Evolutionary conservation across 176 grass and related monocot genomes (phyloP), one percentile per base, ranked within the genome.

Genomic region (Aegilops umbellulata): DNA sequence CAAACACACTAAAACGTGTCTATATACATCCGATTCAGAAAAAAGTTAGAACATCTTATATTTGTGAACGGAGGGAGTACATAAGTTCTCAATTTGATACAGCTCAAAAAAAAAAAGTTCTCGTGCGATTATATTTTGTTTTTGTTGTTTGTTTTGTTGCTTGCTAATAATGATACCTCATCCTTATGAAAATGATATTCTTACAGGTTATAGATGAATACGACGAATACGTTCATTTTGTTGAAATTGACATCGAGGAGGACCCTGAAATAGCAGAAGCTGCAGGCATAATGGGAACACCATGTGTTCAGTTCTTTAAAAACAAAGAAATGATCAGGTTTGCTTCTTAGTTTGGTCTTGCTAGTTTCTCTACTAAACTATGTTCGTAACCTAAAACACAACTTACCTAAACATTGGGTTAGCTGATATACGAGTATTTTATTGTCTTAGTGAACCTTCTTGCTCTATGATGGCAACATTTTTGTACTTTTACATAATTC

Each of bases 181-280:
- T 76, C 16, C 2, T 20, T 55, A 17, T 12, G 2, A 76, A 75
- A 76, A 55, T 61, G 53, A 66, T 78, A 16, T 61, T 74, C 10
- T 91, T 83, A 36, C 84, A 99, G 97, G 97, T 99, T 38, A 91
- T 99, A 60, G 94, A 99, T 75, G 97, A 99, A 87, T 99, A 69
- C 8, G 83, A 87, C 34, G 69, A 90, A 79, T 65, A 83, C 10
- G 85, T 99, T 22, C 97, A 99, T 91, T 88, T 94, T 84, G 88
- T 99, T 86, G 97, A 99, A 99, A 99, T 99, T n/a, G 97, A 99
- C 81, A 99, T 99, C 64, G 97, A 99, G 79, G 97, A 99, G 87
- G 97, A 99, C 61, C 94, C 86, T 58, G 97, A 99, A 91, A 94
- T 99, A 88, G 97, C 94, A 74, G 97, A 99, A 90, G 97, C 97